A percentile compares a stretch with the other conserved stretches of the same genome.
These are phyloP conservation scores for Coniella vitis DNA, from an alignment of 2,329 filamentous ascomycete genomes.

Conservation along the genomic window DNA sequence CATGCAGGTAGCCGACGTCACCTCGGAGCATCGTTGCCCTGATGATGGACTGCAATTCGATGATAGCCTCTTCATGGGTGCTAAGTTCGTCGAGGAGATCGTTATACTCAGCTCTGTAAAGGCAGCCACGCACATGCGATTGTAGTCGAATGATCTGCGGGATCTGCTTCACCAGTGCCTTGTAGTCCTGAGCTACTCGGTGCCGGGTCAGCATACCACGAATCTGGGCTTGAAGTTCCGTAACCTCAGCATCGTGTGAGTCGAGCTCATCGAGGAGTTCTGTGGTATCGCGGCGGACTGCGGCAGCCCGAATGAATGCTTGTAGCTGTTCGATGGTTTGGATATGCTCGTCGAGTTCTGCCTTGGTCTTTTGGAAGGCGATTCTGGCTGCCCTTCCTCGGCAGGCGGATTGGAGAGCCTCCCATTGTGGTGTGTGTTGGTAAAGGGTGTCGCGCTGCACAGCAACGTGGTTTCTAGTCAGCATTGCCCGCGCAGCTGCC, in stretches of 20 bases:
- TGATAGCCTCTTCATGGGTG: constrained; percentile 59
- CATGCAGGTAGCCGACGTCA: constrained; percentile 65
- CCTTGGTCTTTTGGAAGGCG: constrained; percentile 36
- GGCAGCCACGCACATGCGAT: constrained; percentile 57
- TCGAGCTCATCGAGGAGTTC: constrained; percentile 41
- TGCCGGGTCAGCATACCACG: constrained; percentile 56
- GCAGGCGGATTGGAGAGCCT: constrained; percentile 38
- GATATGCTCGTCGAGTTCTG: constrained; percentile 40
- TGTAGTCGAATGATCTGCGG: constrained; percentile 57
- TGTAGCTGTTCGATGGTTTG: constrained; percentile 42
- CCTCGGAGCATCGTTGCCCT: constrained; percentile 74
- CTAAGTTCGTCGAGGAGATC: constrained; percentile 63
- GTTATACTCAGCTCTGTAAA: constrained; percentile 53
- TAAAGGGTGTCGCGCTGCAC: constrained; percentile 45
- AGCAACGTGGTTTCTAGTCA: constrained; percentile 48
- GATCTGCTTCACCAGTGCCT: constrained; percentile 52
- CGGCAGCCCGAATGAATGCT: constrained; percentile 46
- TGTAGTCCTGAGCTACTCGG: constrained; percentile 39
- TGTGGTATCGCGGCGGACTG: constrained; percentile 44
- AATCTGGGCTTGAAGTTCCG: constrained; percentile 50
- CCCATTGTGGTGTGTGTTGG: constrained; percentile 43
- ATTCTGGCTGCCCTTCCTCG: constrained; percentile 44
- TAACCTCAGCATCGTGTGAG: constrained; percentile 37
- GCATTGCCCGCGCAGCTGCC: constrained; percentile 57
- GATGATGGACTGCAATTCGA: constrained; percentile 65